These are phyloP conservation scores for Lonicera japonica DNA, from an alignment of 129 eudicot genomes.

Conservation along the genomic window DNA sequence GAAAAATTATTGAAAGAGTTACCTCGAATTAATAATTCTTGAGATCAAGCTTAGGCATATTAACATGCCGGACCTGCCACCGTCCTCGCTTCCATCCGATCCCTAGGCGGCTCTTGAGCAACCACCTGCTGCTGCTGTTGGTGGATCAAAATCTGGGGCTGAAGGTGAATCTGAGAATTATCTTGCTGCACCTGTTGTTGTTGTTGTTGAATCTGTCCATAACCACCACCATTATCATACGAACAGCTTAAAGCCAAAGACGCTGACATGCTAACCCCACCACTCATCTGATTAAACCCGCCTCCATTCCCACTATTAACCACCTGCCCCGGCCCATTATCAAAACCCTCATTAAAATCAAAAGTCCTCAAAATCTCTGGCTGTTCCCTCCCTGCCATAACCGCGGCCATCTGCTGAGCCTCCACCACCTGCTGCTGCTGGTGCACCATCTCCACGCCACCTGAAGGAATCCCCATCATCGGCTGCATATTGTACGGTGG, in stretches of 20 bases:
- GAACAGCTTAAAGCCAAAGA: constrained; percentile 31
- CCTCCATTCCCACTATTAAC: constrained; percentile 22
- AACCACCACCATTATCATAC: constrained; percentile 7
- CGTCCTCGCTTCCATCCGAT: constrained; percentile 39
- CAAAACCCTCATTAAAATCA: not conserved
- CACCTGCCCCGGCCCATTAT: constrained; percentile 9
- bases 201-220: constrained; percentile 28
- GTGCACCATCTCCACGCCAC: constrained; percentile 29
- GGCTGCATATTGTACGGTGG: constrained; percentile 56
- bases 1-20: too few species aligned
- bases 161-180: constrained; percentile 21
- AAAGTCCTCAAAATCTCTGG: constrained; percentile 39
- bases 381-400: constrained; percentile 32
- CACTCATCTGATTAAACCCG: constrained; percentile 28
- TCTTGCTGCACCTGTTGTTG: constrained; percentile 18
- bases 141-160: constrained; percentile 23
- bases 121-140: constrained; percentile 23
- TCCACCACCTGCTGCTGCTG: constrained; percentile 48
- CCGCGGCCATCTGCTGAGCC: constrained; percentile 44
- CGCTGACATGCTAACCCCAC: constrained; percentile 16
- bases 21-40: constrained; percentile 26
- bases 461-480: constrained; percentile 39
- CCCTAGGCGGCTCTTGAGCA: constrained; percentile 26
- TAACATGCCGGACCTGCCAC: constrained; percentile 26
- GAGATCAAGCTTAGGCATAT: constrained; percentile 13